Percentiles rank a stretch among this genome's conserved stretches.
Conservation (phyloP, 208 protist species). For the Trypanosoma congolense region DNA sequence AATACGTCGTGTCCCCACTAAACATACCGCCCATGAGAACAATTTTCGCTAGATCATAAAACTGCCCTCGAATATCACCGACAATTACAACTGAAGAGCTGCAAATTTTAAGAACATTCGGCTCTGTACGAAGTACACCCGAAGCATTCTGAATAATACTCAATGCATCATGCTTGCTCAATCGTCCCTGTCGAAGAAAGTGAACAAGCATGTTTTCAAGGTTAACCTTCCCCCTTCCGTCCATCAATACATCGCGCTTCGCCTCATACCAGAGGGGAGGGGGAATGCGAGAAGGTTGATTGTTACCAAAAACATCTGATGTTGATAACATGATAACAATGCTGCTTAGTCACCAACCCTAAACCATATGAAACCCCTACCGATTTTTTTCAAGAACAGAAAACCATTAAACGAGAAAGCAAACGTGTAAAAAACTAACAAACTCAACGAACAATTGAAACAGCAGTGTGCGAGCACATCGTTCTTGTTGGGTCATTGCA, state of each 20-base stretch:
- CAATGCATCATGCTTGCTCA: slow-evolving; percentile 45
- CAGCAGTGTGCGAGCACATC: too few relatives aligned
- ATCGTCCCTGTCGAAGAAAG: slow-evolving; percentile 52
- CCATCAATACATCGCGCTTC: slow-evolving; percentile 18
- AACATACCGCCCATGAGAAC: slow-evolving; percentile 58
- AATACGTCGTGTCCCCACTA: slow-evolving; percentile 87
- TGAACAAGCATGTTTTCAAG: slow-evolving; percentile 53
- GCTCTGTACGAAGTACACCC: slow-evolving; percentile 45
- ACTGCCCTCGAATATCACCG: slow-evolving; percentile 93
- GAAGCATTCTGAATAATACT: slow-evolving; percentile 50
- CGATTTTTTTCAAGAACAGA: neutral
- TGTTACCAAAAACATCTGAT: slow-evolving; percentile 1
- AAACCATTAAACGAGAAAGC: too few relatives aligned
- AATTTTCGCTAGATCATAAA: slow-evolving; percentile 88
- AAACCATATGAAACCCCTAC: neutral
- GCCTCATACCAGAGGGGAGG: slow-evolving; percentile 27
- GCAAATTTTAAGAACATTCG: slow-evolving; percentile 49
- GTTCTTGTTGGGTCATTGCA: too few relatives aligned
- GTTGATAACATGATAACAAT: slow-evolving; percentile 10
- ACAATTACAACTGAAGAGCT: slow-evolving; percentile 76
- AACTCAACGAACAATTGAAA: too few relatives aligned
- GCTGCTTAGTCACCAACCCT: neutral
- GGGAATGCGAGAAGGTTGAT: slow-evolving; percentile 10
- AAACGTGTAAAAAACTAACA: too few relatives aligned
- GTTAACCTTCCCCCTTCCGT: slow-evolving; percentile 23